phyloP scores from a whole-genome alignment of 495 filamentous ascomycete species.

The Astrocystis sublimbata region DNA sequence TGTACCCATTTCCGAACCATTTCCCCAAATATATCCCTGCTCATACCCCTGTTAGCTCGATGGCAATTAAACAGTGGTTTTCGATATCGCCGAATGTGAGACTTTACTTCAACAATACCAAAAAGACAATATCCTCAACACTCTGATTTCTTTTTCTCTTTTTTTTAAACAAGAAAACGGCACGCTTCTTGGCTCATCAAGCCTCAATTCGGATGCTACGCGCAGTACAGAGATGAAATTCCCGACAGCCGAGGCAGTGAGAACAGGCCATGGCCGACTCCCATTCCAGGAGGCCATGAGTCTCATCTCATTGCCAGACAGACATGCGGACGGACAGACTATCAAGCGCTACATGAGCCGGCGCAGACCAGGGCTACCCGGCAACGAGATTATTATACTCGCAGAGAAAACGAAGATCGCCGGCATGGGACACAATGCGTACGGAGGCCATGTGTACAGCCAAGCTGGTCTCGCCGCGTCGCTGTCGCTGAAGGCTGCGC shows the following conservation, averaged over 20 bases:
- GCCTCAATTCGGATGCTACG: background rate
- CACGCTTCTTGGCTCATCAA: background rate
- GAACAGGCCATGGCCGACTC: constrained; percentile 25
- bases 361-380: constrained; percentile 36
- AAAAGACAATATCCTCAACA: too few relatives aligned
- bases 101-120: too few relatives aligned
- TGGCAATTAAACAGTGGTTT: too few relatives aligned
- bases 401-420: background rate
- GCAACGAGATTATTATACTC: constrained; percentile 23
- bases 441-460: constrained; percentile 68
- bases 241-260: constrained; percentile 13
- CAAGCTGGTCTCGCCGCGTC: constrained; percentile 65
- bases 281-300: constrained; percentile 43
- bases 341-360: constrained; percentile 41
- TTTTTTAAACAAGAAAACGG: too few relatives aligned
- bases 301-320: constrained; percentile 35
- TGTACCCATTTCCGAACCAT: too few relatives aligned
- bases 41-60: too few relatives aligned
- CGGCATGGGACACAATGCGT: constrained; percentile 36
- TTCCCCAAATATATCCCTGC: too few relatives aligned
- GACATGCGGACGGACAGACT: constrained; percentile 3
- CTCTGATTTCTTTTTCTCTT: too few relatives aligned
- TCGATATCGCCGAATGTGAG: too few relatives aligned
- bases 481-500: constrained; percentile 42
- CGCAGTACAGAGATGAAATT: background rate